A percentile compares a stretch with the other conserved stretches of the same genome.
These are phyloP conservation scores for Exidia glandulosa DNA, from an alignment of 768 basidiomycete species.

Conservation along the genomic window DNA sequence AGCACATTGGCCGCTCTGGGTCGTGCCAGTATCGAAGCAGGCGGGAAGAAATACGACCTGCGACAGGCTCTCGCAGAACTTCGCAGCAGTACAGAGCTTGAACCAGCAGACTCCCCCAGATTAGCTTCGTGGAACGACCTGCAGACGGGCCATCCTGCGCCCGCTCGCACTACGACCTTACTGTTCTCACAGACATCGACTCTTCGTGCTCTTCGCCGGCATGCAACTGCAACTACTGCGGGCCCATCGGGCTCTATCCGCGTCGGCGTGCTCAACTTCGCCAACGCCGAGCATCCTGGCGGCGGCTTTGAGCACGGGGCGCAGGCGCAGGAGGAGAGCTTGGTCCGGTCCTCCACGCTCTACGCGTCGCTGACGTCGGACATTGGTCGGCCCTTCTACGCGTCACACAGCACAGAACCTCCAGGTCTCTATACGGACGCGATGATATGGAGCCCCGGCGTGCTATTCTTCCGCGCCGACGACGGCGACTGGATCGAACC, in stretches of 20 bases:
- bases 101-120: not conserved
- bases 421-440: conserved; percentile 61
- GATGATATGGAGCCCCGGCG: conserved; percentile 61
- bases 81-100: not conserved
- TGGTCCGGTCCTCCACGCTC: conserved; percentile 66
- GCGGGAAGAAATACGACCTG: not conserved
- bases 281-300: conserved; percentile 63
- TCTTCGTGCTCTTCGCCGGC: conserved; percentile 86
- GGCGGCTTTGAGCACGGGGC: conserved; percentile 67
- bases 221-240: conserved; percentile 71
- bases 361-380: conserved; percentile 49
- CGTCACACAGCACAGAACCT: conserved; percentile 34
- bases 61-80: not conserved
- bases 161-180: not conserved
- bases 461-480: conserved; percentile 55
- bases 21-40: not conserved
- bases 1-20: not conserved
- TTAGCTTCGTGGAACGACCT: not conserved
- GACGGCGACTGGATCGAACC: conserved; percentile 45
- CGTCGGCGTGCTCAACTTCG: conserved; percentile 71
- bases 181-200: conserved; percentile 26
- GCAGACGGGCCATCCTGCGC: not conserved
- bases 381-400: conserved; percentile 50
- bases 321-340: conserved; percentile 70
- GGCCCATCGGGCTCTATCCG: no score